Percentiles rank a stretch among this genome's conserved stretches.
Evolutionary conservation across 2,329 filamentous ascomycete genomes (phyloP).

Genomic region (Mycocentrospora acerina): DNA sequence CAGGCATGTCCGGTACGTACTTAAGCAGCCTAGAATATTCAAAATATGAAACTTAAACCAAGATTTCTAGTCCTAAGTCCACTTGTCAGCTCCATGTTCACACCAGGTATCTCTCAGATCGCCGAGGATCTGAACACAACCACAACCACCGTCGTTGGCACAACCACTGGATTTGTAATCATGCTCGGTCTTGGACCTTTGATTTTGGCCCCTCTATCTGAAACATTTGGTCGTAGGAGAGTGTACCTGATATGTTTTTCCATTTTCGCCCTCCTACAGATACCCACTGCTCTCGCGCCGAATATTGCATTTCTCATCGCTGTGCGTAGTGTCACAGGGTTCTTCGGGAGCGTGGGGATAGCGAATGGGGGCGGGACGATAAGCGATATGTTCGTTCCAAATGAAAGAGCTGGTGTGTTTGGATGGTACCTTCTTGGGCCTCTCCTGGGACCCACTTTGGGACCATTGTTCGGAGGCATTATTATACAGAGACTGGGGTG

Average conservation of each 20-base stretch:
- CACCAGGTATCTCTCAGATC: slow-evolving; percentile 53
- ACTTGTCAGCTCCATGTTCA: slow-evolving; percentile 54
- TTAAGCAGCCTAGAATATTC: neutral
- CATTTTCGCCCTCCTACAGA: slow-evolving; percentile 49
- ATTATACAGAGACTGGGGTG: slow-evolving; percentile 49
- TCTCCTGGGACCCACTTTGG: slow-evolving; percentile 46
- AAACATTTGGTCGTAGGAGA: slow-evolving; percentile 50
- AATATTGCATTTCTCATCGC: slow-evolving; percentile 50
- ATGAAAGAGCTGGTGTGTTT: slow-evolving; percentile 49
- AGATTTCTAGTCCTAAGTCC: slow-evolving; percentile 45
- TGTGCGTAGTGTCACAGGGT: slow-evolving; percentile 49
- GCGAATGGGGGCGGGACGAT: slow-evolving; percentile 56
- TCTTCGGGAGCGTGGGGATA: slow-evolving; percentile 54
- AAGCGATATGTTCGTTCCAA: slow-evolving; percentile 53
- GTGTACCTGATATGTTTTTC: slow-evolving; percentile 50
- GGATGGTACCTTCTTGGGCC: slow-evolving; percentile 50
- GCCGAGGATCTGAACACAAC: slow-evolving; percentile 48
- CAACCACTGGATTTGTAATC: slow-evolving; percentile 54
- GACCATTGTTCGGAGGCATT: slow-evolving; percentile 48
- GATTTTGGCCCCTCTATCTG: slow-evolving; percentile 49
- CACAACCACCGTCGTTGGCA: slow-evolving; percentile 48
- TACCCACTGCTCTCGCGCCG: slow-evolving; percentile 50
- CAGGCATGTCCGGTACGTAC: slow-evolving; percentile 49
- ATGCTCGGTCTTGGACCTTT: slow-evolving; percentile 52
- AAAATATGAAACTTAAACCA: neutral